Base-by-base conservation (phyloP, 345 rosid species). In the Theobroma cacao region DNA sequence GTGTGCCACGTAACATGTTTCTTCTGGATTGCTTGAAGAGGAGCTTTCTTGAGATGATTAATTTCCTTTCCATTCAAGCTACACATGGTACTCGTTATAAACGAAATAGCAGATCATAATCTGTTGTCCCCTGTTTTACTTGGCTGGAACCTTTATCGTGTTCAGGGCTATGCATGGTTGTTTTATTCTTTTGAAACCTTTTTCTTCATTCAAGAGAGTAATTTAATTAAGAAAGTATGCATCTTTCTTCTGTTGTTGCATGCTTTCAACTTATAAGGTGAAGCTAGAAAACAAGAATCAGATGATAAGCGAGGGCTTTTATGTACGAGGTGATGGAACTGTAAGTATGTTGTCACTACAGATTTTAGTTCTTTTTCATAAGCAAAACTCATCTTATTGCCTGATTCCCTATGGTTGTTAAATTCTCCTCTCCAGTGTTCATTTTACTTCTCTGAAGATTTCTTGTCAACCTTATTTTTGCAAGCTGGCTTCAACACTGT, bases 251-350 rank as follows among this genome's bases (percentile, higher is more conserved):
- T 77, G 40, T 61, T 63, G n/a, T 56, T 75, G 43, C 67, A 61
- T 74, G 47, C 41, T 78, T 55, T 75, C 48, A 17, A 60, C 40
- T 75, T 72, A 55, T 33, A 24, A 84, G 85, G 81, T 81, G 73
- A 80, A 76, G 70, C 76, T 80, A 77, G 77, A 80, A 85, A 85
- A 82, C 71, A 88, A 85, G 79, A 80, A 86, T 72, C 87, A 74
- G 81, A 80, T 81, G 87, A 85, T 90, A 58, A 65, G 88, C 15
- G 88, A 88, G 11, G 80, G 82, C 80, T 87, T 90, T 65, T 87
- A 84, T 74, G 88, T 80, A 56, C 87, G 90, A 68, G 90, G 87
- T 22, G 93, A 88, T 88, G 93, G 90, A 40, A 90, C 89, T 58
- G 91, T 87, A 83, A 85, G 90, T 87, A 68, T 65, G 40, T 71